Evolutionary conservation across 2,329 filamentous ascomycete species (phyloP), one percentile per base, ranked within the genome.

Genomic region (Aureobasidium sp.): DNA sequence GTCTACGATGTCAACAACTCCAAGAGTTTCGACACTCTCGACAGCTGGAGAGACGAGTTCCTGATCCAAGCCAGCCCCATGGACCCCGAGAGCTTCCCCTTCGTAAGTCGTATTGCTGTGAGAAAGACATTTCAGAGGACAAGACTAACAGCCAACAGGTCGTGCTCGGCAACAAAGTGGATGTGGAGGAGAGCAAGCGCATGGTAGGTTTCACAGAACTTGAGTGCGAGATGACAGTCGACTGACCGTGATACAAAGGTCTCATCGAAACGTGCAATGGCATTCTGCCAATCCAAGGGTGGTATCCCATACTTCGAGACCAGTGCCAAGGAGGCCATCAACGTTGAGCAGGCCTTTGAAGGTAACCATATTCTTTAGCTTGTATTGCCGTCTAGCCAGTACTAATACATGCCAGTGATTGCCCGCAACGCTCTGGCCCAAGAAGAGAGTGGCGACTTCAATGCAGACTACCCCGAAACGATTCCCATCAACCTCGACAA

Each of bases 261-360:
- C 69, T 95, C 90, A 31, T 92, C 88, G 70, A 97, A 97, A 83
- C 84, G 94, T 65, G 94, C 94, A 62, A 92, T 93, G 84, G 92
- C 93, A 15, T 99, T 96, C 74, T 99, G 94, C 76, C 91, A 96
- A 75, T 95, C 90, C 61, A 96, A 97, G 77, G 93, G 93, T 50
- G 90, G 90, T 62, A 96, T 99, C 66, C 94, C 94, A 19, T 99
- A 99, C 77, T 99, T 99, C 71, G 94, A 99, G 84, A 99, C 94
- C 19, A 96, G 92, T 76, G 94, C 94, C 63, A 99, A 99, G 80
- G 94, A 99, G 75, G 94, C 93, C 63, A 88, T 96, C 77, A 99
- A 99, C 71, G 94, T 99, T 45, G 94, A 99, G 76, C 91, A 89
- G 71, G 87, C 87, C 47, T 90, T 90, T 67, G 82, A 84, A 71